Conservation (phyloP, 139 green algal species). For the Zygnema cylindricum region DNA sequence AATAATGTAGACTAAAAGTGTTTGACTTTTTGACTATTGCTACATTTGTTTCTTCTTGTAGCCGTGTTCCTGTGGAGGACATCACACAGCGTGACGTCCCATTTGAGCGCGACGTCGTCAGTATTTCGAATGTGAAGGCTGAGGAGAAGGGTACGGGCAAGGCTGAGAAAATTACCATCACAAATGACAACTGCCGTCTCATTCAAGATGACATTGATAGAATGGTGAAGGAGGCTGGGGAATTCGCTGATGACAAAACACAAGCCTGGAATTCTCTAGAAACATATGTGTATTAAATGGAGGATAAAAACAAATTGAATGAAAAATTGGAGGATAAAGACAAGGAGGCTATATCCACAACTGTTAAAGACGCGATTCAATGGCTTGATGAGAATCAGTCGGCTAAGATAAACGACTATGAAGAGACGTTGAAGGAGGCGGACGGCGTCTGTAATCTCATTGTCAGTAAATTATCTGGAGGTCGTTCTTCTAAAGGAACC, state of each 20-base stretch:
- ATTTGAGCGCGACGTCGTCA: constrained; percentile 72
- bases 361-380: constrained; percentile 89
- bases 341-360: constrained; percentile 83
- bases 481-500: constrained; percentile 57
- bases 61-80: constrained; percentile 67
- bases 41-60: constrained; percentile 20
- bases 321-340: constrained; percentile 86
- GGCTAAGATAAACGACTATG: constrained; percentile 87
- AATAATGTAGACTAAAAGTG: not conserved
- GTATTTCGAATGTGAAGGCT: constrained; percentile 72
- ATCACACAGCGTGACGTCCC: constrained; percentile 74
- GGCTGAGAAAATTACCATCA: constrained; percentile 86
- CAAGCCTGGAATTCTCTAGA: constrained; percentile 82
- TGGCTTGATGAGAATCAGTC: constrained; percentile 89
- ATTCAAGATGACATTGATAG: constrained; percentile 72
- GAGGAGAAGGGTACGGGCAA: constrained; percentile 78
- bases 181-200: constrained; percentile 71
- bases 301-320: constrained; percentile 81
- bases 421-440: constrained; percentile 96
- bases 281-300: constrained; percentile 75
- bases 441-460: constrained; percentile 92
- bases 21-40: not conserved
- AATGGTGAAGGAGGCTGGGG: constrained; percentile 72
- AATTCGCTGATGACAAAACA: constrained; percentile 74
- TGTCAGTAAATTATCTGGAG: constrained; percentile 73